Base-by-base conservation (phyloP, 257 asterid genomes). In the Marsdenia floribunda region DNA sequence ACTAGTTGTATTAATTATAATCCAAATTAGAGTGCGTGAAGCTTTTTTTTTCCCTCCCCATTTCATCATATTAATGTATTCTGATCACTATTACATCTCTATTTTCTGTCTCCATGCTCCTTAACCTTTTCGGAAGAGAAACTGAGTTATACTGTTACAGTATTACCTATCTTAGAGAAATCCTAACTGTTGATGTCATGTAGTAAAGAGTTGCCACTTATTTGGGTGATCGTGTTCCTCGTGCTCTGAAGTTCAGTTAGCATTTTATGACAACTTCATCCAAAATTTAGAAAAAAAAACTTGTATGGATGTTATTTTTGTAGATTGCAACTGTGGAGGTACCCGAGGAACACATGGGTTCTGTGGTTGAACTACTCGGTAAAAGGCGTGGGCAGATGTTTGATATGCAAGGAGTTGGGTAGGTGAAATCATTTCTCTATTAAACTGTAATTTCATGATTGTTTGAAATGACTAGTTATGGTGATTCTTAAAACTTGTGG, bases 311-410 rank as follows among this genome's bases (percentile, higher is more conserved):
- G 71, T 60, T 76, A 63, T 72, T 70, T 80, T 52, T 82, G 75
- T 90, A 93, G 97, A 86, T 89, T 78, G 97, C 99, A 57, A 84
- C 92, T 52, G 98, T 92, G 60, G 99, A 95, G 83, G 99, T 92
- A 73, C 97, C 90, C 7, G 99, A 95, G 85, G 97, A 82, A 80
- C 90, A 89, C 81, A 70, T 92, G 91, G 99, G 99, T 55, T 77
- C 97, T 9, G 97, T 92, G 52, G 94, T 95, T 57, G 98, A 95
- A 85, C 96, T 95, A 85, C 98, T 95, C 57, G 99, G 99, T 76
- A 82, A 87, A 89, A 85, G 99, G 80, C 98, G 98, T 76, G 98
- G 99, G 47, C 99, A 88, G 72, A 92, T 95, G 98, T 77, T 84
- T 67, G 99, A 92, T 81, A 86, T 95, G 98, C 90, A 90, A 85